These are phyloP conservation scores for Marvania coccoides DNA, from an alignment of 139 green algal genomes.

Conservation along the genomic window DNA sequence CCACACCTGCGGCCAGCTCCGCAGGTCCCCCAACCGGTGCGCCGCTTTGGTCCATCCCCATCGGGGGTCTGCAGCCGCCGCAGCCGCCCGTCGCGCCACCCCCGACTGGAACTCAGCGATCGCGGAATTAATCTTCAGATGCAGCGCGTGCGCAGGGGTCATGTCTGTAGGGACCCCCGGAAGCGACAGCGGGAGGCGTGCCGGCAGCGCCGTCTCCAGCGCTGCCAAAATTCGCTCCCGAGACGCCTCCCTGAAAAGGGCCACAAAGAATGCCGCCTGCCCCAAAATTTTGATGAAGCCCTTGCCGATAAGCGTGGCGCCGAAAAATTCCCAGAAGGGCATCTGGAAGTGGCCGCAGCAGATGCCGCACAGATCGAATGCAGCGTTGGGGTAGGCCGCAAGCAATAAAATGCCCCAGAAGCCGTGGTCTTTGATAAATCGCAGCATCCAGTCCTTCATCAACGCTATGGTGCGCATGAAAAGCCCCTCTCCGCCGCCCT, in stretches of 20 bases:
- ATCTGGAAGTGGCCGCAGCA: slow-evolving; percentile 86
- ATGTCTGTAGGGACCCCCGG: slow-evolving; percentile 13
- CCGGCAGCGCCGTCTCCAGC: not conserved
- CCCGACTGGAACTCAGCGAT: slow-evolving; percentile 64
- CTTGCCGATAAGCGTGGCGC: slow-evolving; percentile 78
- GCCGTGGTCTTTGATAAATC: slow-evolving; percentile 67
- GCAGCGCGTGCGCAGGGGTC: slow-evolving; percentile 29
- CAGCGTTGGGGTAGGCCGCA: slow-evolving; percentile 82
- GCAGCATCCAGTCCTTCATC: slow-evolving; percentile 79
- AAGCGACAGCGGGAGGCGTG: slow-evolving; percentile 39
- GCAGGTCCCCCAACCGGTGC: not conserved
- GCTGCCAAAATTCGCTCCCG: slow-evolving; percentile 46
- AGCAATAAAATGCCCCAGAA: slow-evolving; percentile 84
- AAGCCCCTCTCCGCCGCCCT: not conserved
- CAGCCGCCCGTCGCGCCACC: slow-evolving; percentile 31
- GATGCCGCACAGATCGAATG: slow-evolving; percentile 90
- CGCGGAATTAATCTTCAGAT: slow-evolving; percentile 41
- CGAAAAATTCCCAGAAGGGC: slow-evolving; percentile 90
- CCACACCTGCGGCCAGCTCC: not conserved
- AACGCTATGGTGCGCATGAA: slow-evolving; percentile 4
- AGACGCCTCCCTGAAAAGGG: slow-evolving; percentile 53
- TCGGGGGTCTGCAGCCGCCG: slow-evolving; percentile 2
- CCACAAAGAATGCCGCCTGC: slow-evolving; percentile 46
- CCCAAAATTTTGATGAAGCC: slow-evolving; percentile 62
- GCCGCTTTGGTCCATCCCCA: not conserved